phyloP scores from a whole-genome alignment of 306 rosid genomes.

The Gastrolobium bilobum region DNA sequence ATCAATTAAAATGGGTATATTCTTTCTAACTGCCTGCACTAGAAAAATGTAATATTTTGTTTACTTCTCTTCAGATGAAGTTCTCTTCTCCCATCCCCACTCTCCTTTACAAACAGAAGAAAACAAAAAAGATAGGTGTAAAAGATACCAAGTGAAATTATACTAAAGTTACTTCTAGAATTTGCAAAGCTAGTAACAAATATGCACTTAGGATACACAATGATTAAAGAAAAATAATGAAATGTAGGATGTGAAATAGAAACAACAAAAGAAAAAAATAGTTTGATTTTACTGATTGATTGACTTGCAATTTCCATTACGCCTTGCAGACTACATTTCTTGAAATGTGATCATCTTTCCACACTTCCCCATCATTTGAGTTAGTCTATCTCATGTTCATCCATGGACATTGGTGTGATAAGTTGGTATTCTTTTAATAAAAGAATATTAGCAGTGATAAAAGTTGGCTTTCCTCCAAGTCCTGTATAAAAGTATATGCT shows the following conservation, averaged over 20 bases:
- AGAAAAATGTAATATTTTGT: constrained; percentile 50
- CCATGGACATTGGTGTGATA: constrained; percentile 20
- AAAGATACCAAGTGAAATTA: background rate
- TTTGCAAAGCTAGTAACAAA: constrained; percentile 17
- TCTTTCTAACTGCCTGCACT: constrained; percentile 75
- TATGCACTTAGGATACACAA: background rate
- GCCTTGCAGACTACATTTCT: constrained; percentile 30
- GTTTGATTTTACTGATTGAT: constrained; percentile 26
- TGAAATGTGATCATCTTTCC: background rate
- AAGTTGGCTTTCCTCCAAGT: background rate
- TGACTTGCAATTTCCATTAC: constrained; percentile 27
- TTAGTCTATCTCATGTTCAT: constrained; percentile 23
- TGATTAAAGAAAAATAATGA: constrained; percentile 12
- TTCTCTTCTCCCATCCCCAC: constrained; percentile 22
- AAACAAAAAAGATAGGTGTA: background rate
- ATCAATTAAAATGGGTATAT: constrained; percentile 82
- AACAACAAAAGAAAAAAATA: constrained; percentile 10
- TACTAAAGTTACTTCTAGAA: constrained; percentile 1
- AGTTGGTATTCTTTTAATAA: background rate
- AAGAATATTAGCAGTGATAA: constrained; percentile 6
- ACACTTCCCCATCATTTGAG: constrained; percentile 11
- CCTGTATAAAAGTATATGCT: background rate
- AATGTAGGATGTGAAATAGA: constrained; percentile 15
- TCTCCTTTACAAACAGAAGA: constrained; percentile 23
- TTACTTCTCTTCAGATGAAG: constrained; percentile 47